These are phyloP conservation scores for Didymella exigua DNA, from an alignment of 2,329 filamentous ascomycete species.

Conservation along the genomic window DNA sequence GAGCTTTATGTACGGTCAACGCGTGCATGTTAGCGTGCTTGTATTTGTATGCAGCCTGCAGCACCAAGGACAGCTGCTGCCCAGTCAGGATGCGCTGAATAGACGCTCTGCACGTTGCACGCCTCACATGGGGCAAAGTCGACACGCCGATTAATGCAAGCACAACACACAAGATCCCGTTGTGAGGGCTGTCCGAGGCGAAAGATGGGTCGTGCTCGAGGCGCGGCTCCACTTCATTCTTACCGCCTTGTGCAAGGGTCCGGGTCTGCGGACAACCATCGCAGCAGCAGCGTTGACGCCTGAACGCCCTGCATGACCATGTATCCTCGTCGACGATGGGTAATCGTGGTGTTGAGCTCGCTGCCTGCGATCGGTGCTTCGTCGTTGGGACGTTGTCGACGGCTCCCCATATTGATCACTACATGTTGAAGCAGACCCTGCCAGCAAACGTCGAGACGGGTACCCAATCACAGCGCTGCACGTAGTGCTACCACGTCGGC, in stretches of 20 bases:
- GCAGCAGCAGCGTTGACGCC: conserved; percentile 1
- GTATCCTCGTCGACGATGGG: conserved; percentile 10
- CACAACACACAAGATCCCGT: conserved; percentile 14
- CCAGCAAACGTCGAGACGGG: not conserved
- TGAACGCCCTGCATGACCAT: conserved; percentile 3
- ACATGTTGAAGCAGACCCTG: conserved; percentile 7
- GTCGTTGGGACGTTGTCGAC: not conserved
- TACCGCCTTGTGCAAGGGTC: conserved; percentile 15
- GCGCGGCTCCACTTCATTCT: conserved; percentile 17
- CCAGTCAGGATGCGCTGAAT: conserved; percentile 16
- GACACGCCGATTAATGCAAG: conserved; percentile 18
- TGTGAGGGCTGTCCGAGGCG: conserved; percentile 13
- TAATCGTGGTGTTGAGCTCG: conserved; percentile 2
- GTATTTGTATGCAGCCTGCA: conserved; percentile 26
- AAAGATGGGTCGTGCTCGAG: conserved; percentile 14
- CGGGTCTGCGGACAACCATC: not conserved
- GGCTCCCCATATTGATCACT: conserved; percentile 1
- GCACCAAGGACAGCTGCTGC: conserved; percentile 16
- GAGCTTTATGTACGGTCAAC: conserved; percentile 40
- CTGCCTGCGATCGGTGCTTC: not conserved
- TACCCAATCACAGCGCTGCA: conserved; percentile 30
- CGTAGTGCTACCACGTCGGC: conserved; percentile 27
- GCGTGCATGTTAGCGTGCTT: conserved; percentile 20
- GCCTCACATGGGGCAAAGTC: conserved; percentile 16
- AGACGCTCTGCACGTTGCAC: conserved; percentile 18